Base-by-base conservation (phyloP, 768 basidiomycete species). In the Chalciporus sphaerocephalus region DNA sequence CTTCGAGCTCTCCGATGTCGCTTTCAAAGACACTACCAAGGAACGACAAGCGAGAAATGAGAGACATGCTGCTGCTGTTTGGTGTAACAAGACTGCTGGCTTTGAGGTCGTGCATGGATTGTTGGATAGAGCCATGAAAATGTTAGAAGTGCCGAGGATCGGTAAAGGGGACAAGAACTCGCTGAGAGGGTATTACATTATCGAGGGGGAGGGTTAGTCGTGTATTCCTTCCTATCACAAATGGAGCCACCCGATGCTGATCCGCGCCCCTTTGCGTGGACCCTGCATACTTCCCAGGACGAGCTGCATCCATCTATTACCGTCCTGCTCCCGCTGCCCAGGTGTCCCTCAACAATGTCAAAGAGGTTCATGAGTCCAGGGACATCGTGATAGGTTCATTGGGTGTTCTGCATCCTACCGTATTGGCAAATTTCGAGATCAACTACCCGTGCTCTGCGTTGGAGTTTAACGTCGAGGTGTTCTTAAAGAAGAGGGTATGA, bases 61-160 rank as follows among this genome's bases (percentile, higher is more conserved):
- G 39, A 75, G 93, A 48, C 84, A 90, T 47, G 86, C 92, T 1
- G 92, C 83, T 0, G 95, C 88, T 0, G 79, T 98, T 32, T 97
- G 91, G 87, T 95, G 93, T 68, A 95, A 95, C 68, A 91, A 91
- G 71, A 90, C 86, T 12, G 96, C 94, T 28, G 94, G 94, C 4
- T 99, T 99, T 61, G 94, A 99, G 72, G 79, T 95, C 50, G 85
- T 94, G 10, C 96, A 98, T 64, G 96, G 96, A 25, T 72, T 98
- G 68, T 69, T 99, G 53, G 93, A 98, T 68, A 76, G 94, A 40
- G 79, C 90, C 28, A 98, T 99, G 96, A 87, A 85, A 65, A 93
- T 96, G 79, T 72, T 99, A 17, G 95, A 96, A 53, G 78, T 99
- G 27, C 87, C 92, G 30, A 78, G 83, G 54, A 87, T 97, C 44